Conservation (phyloP, 306 rosid species). For the Pterocarpus santalinus region DNA sequence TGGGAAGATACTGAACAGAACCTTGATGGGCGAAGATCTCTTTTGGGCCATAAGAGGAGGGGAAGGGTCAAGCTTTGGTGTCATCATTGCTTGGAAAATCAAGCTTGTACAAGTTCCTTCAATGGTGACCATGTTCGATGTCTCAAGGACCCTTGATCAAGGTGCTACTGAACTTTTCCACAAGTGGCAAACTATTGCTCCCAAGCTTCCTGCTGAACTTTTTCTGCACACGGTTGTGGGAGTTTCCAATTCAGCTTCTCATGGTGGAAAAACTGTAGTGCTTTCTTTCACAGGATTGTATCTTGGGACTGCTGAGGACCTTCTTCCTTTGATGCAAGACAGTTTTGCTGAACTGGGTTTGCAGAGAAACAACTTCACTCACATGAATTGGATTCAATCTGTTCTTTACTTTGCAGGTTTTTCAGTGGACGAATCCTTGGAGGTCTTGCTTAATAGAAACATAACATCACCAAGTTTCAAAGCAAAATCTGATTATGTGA, state of each 20-base stretch:
- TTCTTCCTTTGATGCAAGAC: constrained; percentile 30
- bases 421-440: constrained; percentile 16
- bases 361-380: neutral
- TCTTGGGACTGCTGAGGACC: constrained; percentile 44
- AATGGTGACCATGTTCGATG: constrained; percentile 40
- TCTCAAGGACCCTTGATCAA: constrained; percentile 40
- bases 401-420: constrained; percentile 30
- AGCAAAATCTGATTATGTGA: constrained; percentile 53
- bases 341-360: constrained; percentile 47
- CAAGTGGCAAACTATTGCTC: constrained; percentile 46
- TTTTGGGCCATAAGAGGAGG: constrained; percentile 59
- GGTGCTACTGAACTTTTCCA: constrained; percentile 9
- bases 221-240: constrained; percentile 39
- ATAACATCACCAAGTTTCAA: constrained; percentile 34
- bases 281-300: constrained; percentile 44
- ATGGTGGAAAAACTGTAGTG: neutral
- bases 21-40: constrained; percentile 52
- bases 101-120: constrained; percentile 47
- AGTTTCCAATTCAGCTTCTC: constrained; percentile 20
- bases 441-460: constrained; percentile 46
- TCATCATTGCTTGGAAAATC: constrained; percentile 48
- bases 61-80: constrained; percentile 52
- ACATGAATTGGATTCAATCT: constrained; percentile 53
- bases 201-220: constrained; percentile 40
- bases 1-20: constrained; percentile 44